phyloP scores from a whole-genome alignment of 2,329 filamentous ascomycete species.

The Colletotrichum graminicola region DNA sequence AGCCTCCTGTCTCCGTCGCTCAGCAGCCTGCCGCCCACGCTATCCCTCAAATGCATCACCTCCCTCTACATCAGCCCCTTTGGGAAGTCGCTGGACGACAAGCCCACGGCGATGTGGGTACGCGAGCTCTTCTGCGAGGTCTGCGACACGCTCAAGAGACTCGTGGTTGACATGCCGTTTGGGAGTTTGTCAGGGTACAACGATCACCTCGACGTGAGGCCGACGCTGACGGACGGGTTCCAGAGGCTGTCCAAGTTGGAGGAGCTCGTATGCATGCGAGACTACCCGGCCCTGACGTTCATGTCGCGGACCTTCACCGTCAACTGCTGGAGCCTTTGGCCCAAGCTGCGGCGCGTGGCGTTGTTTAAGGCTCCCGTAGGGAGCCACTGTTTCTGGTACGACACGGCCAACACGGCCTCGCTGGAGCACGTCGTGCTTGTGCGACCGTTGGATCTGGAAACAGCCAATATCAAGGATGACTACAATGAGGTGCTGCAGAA shows the following conservation, averaged over 20 bases:
- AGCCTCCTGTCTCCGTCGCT: conserved; percentile 46
- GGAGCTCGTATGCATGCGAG: conserved; percentile 61
- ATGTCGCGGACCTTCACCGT: conserved; percentile 47
- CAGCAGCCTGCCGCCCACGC: conserved; percentile 1
- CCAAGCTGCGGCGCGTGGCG: conserved; percentile 55
- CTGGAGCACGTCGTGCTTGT: conserved; percentile 60
- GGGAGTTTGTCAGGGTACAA: conserved; percentile 56
- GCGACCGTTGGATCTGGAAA: conserved; percentile 50
- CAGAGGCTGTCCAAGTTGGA: conserved; percentile 57
- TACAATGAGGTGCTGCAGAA: conserved; percentile 54
- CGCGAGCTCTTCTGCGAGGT: conserved; percentile 58
- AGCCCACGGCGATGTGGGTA: conserved; percentile 55
- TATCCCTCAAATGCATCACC: conserved; percentile 52
- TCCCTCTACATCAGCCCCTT: conserved; percentile 58
- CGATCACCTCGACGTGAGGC: conserved; percentile 56
- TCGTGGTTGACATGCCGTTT: conserved; percentile 63
- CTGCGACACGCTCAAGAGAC: conserved; percentile 55
- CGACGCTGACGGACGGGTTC: conserved; percentile 60
- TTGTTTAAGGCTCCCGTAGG: conserved; percentile 57
- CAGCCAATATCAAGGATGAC: conserved; percentile 55
- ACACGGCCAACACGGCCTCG: conserved; percentile 52
- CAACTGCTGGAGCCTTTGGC: conserved; percentile 59
- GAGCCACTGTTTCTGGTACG: conserved; percentile 55
- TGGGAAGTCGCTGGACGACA: conserved; percentile 52
- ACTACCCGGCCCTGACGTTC: conserved; percentile 58